Percentiles rank a stretch among this genome's conserved stretches.
phyloP scores from a whole-genome alignment of 345 rosid species.

The rapeseed (Brassica napus) region Da-Ae NC_063448.1:53503501-53504000 shows the following conservation, averaged over 20 bases:
- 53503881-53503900: conserved; percentile 53
- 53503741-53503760: background rate
- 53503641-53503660: no score
- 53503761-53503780: background rate
- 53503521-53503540: background rate
- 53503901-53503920: conserved; percentile 51
- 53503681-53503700: no score
- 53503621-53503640: no score
- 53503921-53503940: conserved; percentile 43
- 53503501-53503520: background rate
- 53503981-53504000: no score
- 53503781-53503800: background rate
- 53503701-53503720: no score
- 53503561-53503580: no score
- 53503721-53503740: background rate
- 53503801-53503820: background rate
- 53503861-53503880: conserved; percentile 40
- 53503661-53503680: no score
- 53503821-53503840: background rate
- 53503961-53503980: no score
- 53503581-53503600: no score
- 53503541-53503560: no score
- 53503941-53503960: conserved; percentile 1
- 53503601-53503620: no score
- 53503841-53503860: background rate